Evolutionary conservation across 2,329 filamentous ascomycete species (phyloP).

Genomic region (Corinectria fuckeliana): DNA sequence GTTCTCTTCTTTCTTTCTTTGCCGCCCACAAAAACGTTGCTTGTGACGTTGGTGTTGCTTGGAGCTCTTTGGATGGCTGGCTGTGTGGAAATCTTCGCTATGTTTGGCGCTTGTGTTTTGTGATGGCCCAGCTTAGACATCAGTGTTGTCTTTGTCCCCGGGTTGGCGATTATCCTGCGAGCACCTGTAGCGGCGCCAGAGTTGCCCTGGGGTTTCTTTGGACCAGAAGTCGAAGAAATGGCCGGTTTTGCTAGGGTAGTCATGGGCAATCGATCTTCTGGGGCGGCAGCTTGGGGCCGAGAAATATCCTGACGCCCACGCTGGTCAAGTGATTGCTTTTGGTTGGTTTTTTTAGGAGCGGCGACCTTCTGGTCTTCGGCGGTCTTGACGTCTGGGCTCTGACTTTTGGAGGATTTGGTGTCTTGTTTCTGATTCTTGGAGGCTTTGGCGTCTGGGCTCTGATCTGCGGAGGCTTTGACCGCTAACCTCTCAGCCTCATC

Average conservation of each 20-base stretch:
- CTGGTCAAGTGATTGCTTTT: not conserved
- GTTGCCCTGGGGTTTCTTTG: not conserved
- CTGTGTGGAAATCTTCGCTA: conserved; percentile 10
- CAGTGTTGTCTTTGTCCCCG: not conserved
- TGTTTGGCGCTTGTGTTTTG: not conserved
- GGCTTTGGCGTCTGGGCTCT: not conserved
- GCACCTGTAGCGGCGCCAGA: not conserved
- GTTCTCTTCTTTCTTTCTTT: conserved; percentile 46
- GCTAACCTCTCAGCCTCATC: conserved; percentile 15
- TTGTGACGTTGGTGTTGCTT: conserved; percentile 21
- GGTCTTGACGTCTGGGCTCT: not conserved
- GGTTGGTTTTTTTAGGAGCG: not conserved
- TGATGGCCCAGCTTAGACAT: conserved; percentile 9
- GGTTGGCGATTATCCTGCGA: not conserved
- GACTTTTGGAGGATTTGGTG: not conserved
- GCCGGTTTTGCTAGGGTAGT: not conserved
- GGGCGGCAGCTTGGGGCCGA: not conserved
- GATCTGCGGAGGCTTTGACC: not conserved
- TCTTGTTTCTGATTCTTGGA: not conserved
- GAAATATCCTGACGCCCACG: not conserved
- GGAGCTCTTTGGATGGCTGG: conserved; percentile 8
- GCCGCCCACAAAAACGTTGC: conserved; percentile 56
- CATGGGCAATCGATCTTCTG: not conserved
- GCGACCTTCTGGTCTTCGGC: not conserved
- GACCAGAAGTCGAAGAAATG: not conserved